Evolutionary conservation across 768 basidiomycete species (phyloP), one percentile per base, ranked within the genome.

Genomic region (Suillus brevipes): DNA sequence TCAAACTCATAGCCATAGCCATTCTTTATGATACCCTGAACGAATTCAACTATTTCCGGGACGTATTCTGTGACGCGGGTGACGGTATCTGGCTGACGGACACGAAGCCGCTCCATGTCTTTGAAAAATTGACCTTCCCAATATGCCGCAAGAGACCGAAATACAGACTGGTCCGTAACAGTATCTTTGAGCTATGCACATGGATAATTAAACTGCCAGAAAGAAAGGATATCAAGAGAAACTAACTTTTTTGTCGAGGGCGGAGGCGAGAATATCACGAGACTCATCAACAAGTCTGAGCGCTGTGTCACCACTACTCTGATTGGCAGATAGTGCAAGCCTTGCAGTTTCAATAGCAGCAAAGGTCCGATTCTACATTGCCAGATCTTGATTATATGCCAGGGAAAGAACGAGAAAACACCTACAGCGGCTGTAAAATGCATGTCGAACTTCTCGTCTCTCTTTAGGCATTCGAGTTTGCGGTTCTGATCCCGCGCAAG

Each of bases 11-110:
- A 91, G 14, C 73, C 78, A 72, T 89, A 97, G 0, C 96, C 97
- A 65, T 96, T 96, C 62, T 85, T 79, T 65, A 97, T 81, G 73
- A 99, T 92, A 31, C 85, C 80, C 74, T 95, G 85, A 45, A 99
- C 91, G 75, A 95, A 99, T 5, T 85, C 77, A 59, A 95, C 93
- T 68, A 98, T 93, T 78, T 99, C 96, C 4, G 95, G 94, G 9
- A 99, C 90, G 77, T 95, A 99, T 78, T 99, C 97, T 1, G 96
- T 96, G 6, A 99, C 97, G 49, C 97, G 89, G 1, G 97, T 99
- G 62, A 98, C 78, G 5, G 88, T 93, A 74, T 97, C 94, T 20
- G 97, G 95, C 25, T 90, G 87, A 64, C 90, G 88, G 47, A 99
- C 91, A 67, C 85, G 86, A 20, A 99, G 84, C n/a, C 89, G 87